phyloP scores from a whole-genome alignment of 1,284 basidiomycete species.

The Microbotryomycetes sp. region DNA sequence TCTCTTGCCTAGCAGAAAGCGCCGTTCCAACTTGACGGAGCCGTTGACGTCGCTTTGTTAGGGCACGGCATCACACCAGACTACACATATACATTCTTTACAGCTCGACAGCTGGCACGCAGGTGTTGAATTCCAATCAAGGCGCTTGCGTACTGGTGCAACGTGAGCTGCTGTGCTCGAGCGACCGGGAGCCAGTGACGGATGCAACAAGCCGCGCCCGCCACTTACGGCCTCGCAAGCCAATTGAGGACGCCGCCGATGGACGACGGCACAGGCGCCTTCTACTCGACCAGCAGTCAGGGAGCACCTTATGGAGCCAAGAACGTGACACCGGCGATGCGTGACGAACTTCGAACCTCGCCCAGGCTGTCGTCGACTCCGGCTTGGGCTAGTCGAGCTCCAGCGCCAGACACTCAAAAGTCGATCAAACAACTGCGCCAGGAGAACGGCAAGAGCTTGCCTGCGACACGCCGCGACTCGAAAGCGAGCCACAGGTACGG shows the following conservation, averaged over 20 bases:
- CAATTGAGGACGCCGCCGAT: constrained; percentile 12
- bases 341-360: constrained; percentile 6
- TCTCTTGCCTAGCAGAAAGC: too few species aligned
- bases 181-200: too few species aligned
- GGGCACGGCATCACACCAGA: too few species aligned
- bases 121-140: too few species aligned
- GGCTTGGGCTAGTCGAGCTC: neutral
- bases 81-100: too few species aligned
- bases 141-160: too few species aligned
- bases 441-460: neutral
- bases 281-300: neutral
- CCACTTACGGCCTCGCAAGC: constrained; percentile 8
- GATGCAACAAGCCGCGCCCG: neutral
- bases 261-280: neutral
- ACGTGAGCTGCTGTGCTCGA: too few species aligned
- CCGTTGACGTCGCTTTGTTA: too few species aligned
- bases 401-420: neutral
- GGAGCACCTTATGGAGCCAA: neutral
- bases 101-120: too few species aligned
- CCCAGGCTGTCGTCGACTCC: neutral
- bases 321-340: constrained; percentile 11
- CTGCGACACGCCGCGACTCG: neutral
- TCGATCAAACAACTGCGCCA: neutral
- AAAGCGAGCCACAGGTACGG: neutral
- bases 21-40: too few species aligned